Conservation (phyloP, 257 asterid species). For the Przewalskia tangutica region DNA sequence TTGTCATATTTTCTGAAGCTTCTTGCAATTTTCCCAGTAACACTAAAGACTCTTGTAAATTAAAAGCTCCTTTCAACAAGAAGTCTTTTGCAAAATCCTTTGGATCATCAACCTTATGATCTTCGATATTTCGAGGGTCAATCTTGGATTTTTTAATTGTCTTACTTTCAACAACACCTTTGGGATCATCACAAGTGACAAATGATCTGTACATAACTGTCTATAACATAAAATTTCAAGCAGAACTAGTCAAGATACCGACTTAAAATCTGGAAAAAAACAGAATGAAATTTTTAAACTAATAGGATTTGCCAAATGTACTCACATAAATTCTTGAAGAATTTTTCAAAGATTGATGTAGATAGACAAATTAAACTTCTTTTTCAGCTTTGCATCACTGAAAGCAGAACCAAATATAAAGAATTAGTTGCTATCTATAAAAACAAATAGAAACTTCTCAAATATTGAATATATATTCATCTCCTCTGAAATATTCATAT, state of each 20-base stretch:
- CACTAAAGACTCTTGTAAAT: conserved; percentile 48
- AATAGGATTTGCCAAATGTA: conserved; percentile 14
- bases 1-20: conserved; percentile 34
- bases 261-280: conserved; percentile 5
- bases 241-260: conserved; percentile 24
- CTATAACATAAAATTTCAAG: conserved; percentile 14
- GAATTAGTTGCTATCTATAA: conserved; percentile 31
- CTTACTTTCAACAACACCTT: conserved; percentile 56
- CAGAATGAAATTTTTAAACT: conserved; percentile 4
- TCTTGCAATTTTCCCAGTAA: conserved; percentile 58
- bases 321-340: conserved; percentile 13
- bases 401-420: conserved; percentile 7
- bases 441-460: conserved; percentile 1
- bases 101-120: conserved; percentile 13
- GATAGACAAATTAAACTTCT: conserved; percentile 4
- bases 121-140: conserved; percentile 19
- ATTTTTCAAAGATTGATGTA: conserved; percentile 2
- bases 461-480: background rate
- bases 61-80: conserved; percentile 56
- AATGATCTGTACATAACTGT: conserved; percentile 58
- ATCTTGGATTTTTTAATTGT: conserved; percentile 39
- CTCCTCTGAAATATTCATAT: conserved; percentile 18
- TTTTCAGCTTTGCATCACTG: conserved; percentile 12
- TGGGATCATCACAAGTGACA: conserved; percentile 63
- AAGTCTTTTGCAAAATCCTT: conserved; percentile 42